phyloP scores from a whole-genome alignment of 179 eudicot species.

The Corrigiola litoralis region DNA sequence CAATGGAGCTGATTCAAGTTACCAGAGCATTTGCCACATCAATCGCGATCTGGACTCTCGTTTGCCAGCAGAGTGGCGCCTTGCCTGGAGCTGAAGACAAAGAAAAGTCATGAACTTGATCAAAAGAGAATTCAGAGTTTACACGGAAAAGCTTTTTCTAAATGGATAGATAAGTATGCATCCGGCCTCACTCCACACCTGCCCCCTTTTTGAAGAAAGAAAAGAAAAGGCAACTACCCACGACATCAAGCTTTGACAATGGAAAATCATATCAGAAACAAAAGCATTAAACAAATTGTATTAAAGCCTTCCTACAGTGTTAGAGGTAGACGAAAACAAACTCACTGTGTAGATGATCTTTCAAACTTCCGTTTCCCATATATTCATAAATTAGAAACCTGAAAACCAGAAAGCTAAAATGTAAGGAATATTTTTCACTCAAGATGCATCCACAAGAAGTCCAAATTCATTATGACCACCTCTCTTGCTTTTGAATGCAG shows the following conservation, averaged over 20 bases:
- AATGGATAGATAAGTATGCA: not conserved
- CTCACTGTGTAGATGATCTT: slow-evolving; percentile 91
- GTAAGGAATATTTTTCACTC: not conserved
- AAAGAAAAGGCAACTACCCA: too few species aligned
- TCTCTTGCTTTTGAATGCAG: slow-evolving; percentile 65
- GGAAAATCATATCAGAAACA: too few species aligned
- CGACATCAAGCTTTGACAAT: too few species aligned
- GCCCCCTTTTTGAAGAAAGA: not conserved
- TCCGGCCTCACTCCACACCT: not conserved
- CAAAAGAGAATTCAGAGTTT: not conserved
- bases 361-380: slow-evolving; percentile 94
- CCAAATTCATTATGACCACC: slow-evolving; percentile 36
- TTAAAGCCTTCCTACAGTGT: not conserved
- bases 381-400: slow-evolving; percentile 92
- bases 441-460: not conserved
- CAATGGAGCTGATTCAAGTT: slow-evolving; percentile 13
- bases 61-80: slow-evolving; percentile 73
- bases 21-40: slow-evolving; percentile 99
- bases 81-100: slow-evolving; percentile 55
- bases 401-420: slow-evolving; percentile 22
- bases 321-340: not conserved
- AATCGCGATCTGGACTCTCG: slow-evolving; percentile 87
- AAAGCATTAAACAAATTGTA: not conserved
- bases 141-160: too few species aligned
- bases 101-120: not conserved